Percentiles rank a stretch among this genome's conserved stretches.
Evolutionary conservation across 768 basidiomycete genomes (phyloP).

Genomic region (Amanita brunnescens): DNA sequence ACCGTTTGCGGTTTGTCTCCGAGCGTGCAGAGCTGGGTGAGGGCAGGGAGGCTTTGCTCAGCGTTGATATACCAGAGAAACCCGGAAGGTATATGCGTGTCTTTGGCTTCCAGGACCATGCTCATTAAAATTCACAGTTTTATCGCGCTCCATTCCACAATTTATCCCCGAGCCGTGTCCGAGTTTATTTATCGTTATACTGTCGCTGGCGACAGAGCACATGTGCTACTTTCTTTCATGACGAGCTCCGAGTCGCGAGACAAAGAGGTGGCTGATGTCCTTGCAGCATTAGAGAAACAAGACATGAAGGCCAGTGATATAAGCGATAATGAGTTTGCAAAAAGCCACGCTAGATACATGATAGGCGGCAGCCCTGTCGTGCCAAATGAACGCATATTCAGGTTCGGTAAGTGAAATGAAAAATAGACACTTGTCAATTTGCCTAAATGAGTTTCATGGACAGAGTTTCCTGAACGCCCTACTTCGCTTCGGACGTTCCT

Average conservation of each 20-base stretch:
- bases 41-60: constrained; percentile 85
- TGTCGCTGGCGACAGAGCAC: constrained; percentile 57
- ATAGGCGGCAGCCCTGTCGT: constrained; percentile 79
- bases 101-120: not conserved
- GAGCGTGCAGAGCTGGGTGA: constrained; percentile 98
- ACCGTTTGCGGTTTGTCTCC: constrained; percentile 92
- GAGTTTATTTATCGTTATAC: constrained; percentile 95
- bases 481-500: constrained; percentile 89
- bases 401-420: constrained; percentile 66
- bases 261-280: constrained; percentile 55
- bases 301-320: constrained; percentile 87
- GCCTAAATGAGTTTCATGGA: not conserved
- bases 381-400: constrained; percentile 78
- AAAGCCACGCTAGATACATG: constrained; percentile 91
- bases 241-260: constrained; percentile 52
- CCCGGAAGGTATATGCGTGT: constrained; percentile 67
- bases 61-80: constrained; percentile 88
- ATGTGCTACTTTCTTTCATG: constrained; percentile 88
- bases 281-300: constrained; percentile 48
- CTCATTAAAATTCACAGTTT: constrained; percentile 45
- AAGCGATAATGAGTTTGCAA: constrained; percentile 92
- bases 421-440: not conserved
- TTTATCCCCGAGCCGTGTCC: constrained; percentile 87
- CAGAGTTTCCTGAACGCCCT: constrained; percentile 95
- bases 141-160: constrained; percentile 73